Percentiles rank a stretch among this genome's conserved stretches.
Evolutionary conservation across 2,329 filamentous ascomycete species (phyloP).

Genomic region (Sarocladium brachiariae): DNA sequence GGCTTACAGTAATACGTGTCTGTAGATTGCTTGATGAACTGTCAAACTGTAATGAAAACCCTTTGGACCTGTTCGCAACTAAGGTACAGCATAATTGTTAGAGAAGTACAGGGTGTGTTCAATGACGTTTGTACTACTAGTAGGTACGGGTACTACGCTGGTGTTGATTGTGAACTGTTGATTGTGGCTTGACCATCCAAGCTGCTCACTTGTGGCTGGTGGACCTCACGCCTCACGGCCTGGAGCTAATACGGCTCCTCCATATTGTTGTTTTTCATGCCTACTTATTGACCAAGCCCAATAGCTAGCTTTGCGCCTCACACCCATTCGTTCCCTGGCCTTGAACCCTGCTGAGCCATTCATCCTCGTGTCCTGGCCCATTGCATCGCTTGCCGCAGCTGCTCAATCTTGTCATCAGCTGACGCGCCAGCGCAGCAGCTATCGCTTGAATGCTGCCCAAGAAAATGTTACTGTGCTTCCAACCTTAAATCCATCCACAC

Average conservation of each 20-base stretch:
- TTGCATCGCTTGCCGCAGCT: slow-evolving; percentile 2
- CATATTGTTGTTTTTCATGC: slow-evolving; percentile 9
- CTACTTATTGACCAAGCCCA: slow-evolving; percentile 2
- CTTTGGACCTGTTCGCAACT: too few species aligned
- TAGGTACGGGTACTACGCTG: too few species aligned
- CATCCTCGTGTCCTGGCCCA: background rate
- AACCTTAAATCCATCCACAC: slow-evolving; percentile 8
- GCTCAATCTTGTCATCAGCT: background rate
- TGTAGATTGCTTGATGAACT: too few species aligned
- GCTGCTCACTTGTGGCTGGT: slow-evolving; percentile 7
- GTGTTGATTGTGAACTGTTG: background rate
- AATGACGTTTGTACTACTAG: too few species aligned
- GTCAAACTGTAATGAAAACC: too few species aligned
- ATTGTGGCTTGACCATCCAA: slow-evolving; percentile 1
- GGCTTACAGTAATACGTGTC: too few species aligned
- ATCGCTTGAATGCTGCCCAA: slow-evolving; percentile 7
- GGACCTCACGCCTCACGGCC: slow-evolving; percentile 3
- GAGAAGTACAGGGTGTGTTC: background rate
- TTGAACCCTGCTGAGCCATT: background rate
- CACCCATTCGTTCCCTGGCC: background rate
- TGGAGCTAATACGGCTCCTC: slow-evolving; percentile 1
- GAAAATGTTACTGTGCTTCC: slow-evolving; percentile 8
- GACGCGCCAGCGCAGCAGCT: slow-evolving; percentile 6
- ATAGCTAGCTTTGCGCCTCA: slow-evolving; percentile 6
- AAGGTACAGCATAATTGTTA: too few species aligned